phyloP scores from a whole-genome alignment of 139 green algal species.

The Raphidocelis subcapitata region DNA sequence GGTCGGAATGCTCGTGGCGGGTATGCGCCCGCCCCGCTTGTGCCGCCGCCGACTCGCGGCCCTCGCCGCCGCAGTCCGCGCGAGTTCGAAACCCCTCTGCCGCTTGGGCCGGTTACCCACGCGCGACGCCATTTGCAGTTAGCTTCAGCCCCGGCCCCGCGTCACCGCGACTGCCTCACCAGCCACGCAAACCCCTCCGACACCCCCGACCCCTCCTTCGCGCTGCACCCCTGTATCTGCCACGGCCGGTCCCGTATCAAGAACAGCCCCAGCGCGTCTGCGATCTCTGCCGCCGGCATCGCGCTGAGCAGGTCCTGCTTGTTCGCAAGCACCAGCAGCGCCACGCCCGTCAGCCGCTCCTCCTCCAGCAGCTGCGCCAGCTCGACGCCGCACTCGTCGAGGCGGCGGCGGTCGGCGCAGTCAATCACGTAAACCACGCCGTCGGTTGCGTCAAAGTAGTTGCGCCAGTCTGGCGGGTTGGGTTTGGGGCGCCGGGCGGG shows the following conservation, averaged over 20 bases:
- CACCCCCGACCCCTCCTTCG: slow-evolving; percentile 60
- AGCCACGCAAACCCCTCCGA: slow-evolving; percentile 75
- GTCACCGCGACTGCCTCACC: slow-evolving; percentile 66
- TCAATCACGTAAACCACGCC: slow-evolving; percentile 84
- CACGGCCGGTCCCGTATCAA: slow-evolving; percentile 68
- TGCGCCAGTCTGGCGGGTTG: slow-evolving; percentile 62
- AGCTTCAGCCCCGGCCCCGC: too few species aligned
- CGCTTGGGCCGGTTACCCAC: too few species aligned
- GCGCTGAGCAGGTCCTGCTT: slow-evolving; percentile 78
- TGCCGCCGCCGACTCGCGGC: too few species aligned
- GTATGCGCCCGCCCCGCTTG: too few species aligned
- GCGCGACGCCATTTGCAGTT: too few species aligned
- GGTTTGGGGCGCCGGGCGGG: not conserved
- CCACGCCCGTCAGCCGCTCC: slow-evolving; percentile 71
- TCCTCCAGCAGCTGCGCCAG: slow-evolving; percentile 66
- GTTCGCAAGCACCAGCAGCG: slow-evolving; percentile 80
- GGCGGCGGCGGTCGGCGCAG: slow-evolving; percentile 65
- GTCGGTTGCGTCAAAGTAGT: slow-evolving; percentile 86
- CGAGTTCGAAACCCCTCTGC: too few species aligned
- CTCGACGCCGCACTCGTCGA: slow-evolving; percentile 70
- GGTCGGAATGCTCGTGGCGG: too few species aligned
- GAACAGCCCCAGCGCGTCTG: slow-evolving; percentile 56
- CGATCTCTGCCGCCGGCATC: slow-evolving; percentile 58
- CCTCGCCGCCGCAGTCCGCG: too few species aligned
- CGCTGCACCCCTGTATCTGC: slow-evolving; percentile 76